Base-by-base conservation (phyloP, 78 protist species). In the Dictyostelium capitatum region DNA sequence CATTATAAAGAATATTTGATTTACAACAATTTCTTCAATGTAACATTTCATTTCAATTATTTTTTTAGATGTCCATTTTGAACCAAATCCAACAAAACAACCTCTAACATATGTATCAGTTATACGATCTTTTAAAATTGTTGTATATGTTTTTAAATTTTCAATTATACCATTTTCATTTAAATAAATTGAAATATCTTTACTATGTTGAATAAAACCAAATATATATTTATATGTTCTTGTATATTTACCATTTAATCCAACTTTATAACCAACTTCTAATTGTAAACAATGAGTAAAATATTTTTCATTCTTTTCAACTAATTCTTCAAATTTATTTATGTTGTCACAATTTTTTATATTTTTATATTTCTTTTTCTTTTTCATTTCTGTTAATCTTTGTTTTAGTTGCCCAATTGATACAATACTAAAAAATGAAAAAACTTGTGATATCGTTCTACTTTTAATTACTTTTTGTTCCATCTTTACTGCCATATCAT, bases 371-470 rank as follows among this genome's bases (percentile, higher is more conserved):
- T 62, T 62, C 28, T 62, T 62, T 62, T 62, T 62, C 11, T 62
- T 37, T 25, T 62, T 37, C 70, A 62, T 62, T 62, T 23, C 28
- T 11, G n/a, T 37, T 25, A 62, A 62, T 11, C 10, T 25, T 25
- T 62, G n/a, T 25, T 4, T 25, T 7, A 62, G 3, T 20, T 62
- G n/a, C 1, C 10, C 28, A 5, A 62, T 17, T 10, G 70, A 62
- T 25, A 62, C 70, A 62, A 62, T 62, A 25, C 70, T 62, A 62
- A 62, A 62, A 23, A 62, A 62, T 62, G 70, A 62, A 62, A 62
- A 62, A 62, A 62, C 70, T 11, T 62, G 70, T 11, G 43, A 25
- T 25, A 62, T 62, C n/a, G 28, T 62, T 62, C 70, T 62, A 62
- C 28, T 23, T 23, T 62, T 62, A 7, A 62, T 62, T 9, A 62